Conservation (phyloP, 768 basidiomycete genomes). For the Tylopilus sp. region DNA sequence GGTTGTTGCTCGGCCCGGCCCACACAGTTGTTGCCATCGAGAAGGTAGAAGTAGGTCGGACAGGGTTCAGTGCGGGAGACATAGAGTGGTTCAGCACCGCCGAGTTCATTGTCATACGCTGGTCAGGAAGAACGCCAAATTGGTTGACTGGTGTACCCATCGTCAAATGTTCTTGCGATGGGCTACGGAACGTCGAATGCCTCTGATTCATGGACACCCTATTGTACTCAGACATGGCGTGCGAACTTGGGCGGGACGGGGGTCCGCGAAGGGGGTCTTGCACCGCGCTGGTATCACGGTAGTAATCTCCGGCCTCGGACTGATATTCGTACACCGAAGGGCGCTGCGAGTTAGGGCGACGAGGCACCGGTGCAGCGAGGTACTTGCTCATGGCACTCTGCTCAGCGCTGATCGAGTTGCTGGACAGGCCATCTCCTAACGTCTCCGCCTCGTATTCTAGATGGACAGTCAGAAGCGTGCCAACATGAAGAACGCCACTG, state of each 20-base stretch:
- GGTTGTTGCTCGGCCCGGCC: slow-evolving; percentile 45
- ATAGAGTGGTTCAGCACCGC: slow-evolving; percentile 30
- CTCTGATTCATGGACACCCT: slow-evolving; percentile 24
- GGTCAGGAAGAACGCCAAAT: slow-evolving; percentile 37
- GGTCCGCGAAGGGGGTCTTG: slow-evolving; percentile 31
- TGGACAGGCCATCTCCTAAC: slow-evolving; percentile 50
- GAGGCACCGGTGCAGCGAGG: slow-evolving; percentile 37
- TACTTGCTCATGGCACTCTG: slow-evolving; percentile 23
- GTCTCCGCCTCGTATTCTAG: slow-evolving; percentile 64
- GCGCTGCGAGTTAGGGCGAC: slow-evolving; percentile 36
- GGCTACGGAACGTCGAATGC: slow-evolving; percentile 24
- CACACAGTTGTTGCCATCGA: slow-evolving; percentile 59
- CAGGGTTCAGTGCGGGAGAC: slow-evolving; percentile 29
- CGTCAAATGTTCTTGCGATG: slow-evolving; percentile 38
- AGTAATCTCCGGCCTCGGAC: slow-evolving; percentile 54
- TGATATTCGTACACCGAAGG: slow-evolving; percentile 40
- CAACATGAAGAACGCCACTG: slow-evolving; percentile 20
- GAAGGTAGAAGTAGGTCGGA: slow-evolving; percentile 54
- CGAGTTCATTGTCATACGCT: slow-evolving; percentile 42
- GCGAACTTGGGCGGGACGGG: slow-evolving; percentile 31
- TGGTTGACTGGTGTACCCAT: slow-evolving; percentile 35
- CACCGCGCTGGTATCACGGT: slow-evolving; percentile 49
- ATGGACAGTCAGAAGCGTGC: slow-evolving; percentile 10
- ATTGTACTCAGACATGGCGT: slow-evolving; percentile 30
- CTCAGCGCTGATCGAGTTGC: slow-evolving; percentile 39